A percentile compares a stretch with the other conserved stretches of the same genome.
These are phyloP conservation scores for Epichloe typhina DNA, from an alignment of 2,329 filamentous ascomycete species.

Conservation along the genomic window DNA sequence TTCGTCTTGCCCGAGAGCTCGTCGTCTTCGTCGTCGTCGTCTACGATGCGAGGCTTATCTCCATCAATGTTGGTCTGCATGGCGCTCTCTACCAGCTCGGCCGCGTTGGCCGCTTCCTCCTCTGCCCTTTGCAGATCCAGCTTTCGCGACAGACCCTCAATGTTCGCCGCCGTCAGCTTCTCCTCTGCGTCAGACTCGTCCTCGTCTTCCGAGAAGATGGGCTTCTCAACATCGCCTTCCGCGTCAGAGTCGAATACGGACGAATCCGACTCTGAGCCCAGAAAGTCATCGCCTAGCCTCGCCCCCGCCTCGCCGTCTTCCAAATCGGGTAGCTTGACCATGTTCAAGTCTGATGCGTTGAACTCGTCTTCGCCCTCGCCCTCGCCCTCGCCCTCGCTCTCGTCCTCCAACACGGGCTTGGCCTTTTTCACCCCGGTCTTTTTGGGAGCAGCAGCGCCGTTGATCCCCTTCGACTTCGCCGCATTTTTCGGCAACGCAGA, in stretches of 20 bases:
- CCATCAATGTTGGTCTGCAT: constrained; percentile 88
- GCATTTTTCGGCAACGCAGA: constrained; percentile 13
- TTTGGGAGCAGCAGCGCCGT: constrained; percentile 5
- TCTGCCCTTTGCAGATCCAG: constrained; percentile 65
- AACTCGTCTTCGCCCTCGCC: constrained; percentile 30
- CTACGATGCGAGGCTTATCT: constrained; percentile 56
- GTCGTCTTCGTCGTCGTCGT: constrained; percentile 46
- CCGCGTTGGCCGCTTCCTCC: constrained; percentile 71
- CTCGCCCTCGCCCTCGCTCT: constrained; percentile 20
- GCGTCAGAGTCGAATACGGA: constrained; percentile 62
- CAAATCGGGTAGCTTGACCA: constrained; percentile 24
- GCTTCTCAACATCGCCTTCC: constrained; percentile 32
- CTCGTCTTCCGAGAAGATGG: constrained; percentile 92
- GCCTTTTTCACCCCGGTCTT: constrained; percentile 16
- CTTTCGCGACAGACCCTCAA: constrained; percentile 77
- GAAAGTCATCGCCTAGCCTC: constrained; percentile 44
- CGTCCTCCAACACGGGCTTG: constrained; percentile 15
- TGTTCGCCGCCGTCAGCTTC: constrained; percentile 87
- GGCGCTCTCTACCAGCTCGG: constrained; percentile 72
- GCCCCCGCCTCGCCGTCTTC: constrained; percentile 23
- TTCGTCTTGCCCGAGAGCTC: constrained; percentile 44
- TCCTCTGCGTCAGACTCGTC: constrained; percentile 81
- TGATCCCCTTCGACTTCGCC: constrained; percentile 9
- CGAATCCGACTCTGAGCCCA: constrained; percentile 39
- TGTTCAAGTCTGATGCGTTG: constrained; percentile 34